Conservation (phyloP, 768 basidiomycete species). For the Phylloporus arenicola region DNA sequence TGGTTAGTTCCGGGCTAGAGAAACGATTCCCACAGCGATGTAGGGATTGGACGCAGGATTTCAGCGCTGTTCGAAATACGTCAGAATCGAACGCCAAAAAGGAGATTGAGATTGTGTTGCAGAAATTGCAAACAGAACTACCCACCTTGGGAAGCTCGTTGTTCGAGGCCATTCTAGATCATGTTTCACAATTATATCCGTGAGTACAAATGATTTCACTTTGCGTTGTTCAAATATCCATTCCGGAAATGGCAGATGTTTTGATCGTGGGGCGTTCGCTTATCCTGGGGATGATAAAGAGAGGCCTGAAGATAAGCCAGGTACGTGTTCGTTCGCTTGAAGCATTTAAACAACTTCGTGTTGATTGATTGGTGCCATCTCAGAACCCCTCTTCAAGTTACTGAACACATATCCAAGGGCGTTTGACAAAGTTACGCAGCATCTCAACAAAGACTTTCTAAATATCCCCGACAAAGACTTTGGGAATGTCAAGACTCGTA, state of each 20-base stretch:
- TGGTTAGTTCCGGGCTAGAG: slow-evolving; percentile 27
- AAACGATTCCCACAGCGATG: slow-evolving; percentile 23
- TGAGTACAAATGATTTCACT: neutral
- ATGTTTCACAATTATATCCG: slow-evolving; percentile 21
- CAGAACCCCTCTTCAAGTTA: slow-evolving; percentile 10
- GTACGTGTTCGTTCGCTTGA: neutral
- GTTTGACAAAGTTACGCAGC: neutral
- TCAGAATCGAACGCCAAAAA: rapidly evolving
- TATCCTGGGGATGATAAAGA: neutral
- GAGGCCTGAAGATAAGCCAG: neutral
- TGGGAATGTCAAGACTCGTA: slow-evolving; percentile 10
- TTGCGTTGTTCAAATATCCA: neutral
- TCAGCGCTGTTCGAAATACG: neutral
- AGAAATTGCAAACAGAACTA: slow-evolving; percentile 4
- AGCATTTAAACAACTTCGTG: neutral
- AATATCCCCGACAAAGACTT: slow-evolving; percentile 10
- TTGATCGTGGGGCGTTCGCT: slow-evolving; percentile 13
- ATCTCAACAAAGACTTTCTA: neutral
- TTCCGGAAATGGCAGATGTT: slow-evolving; percentile 1
- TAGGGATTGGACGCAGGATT: slow-evolving; percentile 19
- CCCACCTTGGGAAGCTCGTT: slow-evolving; percentile 13
- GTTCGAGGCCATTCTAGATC: slow-evolving; percentile 23
- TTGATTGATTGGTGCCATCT: neutral
- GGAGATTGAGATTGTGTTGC: neutral
- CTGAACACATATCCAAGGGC: slow-evolving; percentile 13